These are phyloP conservation scores for Melanomma pulvis-pyrius DNA, from an alignment of 495 filamentous ascomycete genomes.

Conservation along the genomic window DNA sequence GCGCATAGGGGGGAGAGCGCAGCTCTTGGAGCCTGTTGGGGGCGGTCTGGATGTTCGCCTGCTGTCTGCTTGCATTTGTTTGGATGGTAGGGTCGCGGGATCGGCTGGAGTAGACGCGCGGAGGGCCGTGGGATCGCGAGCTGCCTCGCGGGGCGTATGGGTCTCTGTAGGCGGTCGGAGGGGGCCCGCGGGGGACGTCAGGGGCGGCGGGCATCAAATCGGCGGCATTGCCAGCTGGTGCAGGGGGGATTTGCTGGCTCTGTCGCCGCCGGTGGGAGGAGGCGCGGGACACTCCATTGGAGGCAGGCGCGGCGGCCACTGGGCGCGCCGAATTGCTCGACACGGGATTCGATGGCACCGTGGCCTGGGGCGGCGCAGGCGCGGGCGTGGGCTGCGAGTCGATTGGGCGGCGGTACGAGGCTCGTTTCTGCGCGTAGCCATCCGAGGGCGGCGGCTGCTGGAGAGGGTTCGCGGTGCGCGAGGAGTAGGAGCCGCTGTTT, in stretches of 20 bases:
- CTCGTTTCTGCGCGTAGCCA: slow-evolving; percentile 30
- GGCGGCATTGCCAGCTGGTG: slow-evolving; percentile 13
- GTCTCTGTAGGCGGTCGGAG: slow-evolving; percentile 60
- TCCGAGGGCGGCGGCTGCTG: slow-evolving; percentile 21
- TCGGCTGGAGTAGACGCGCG: slow-evolving; percentile 24
- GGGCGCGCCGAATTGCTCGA: slow-evolving; percentile 27
- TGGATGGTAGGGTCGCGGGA: slow-evolving; percentile 33
- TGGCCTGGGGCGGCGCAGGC: slow-evolving; percentile 17
- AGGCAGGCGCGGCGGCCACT: slow-evolving; percentile 14
- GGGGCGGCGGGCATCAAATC: slow-evolving; percentile 56
- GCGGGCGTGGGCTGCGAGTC: slow-evolving; percentile 28
- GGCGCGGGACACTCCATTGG: slow-evolving; percentile 46
- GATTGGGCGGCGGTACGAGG: slow-evolving; percentile 29
- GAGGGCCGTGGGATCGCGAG: slow-evolving; percentile 22
- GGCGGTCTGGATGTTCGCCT: slow-evolving; percentile 29
- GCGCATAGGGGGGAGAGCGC: slow-evolving; percentile 2
- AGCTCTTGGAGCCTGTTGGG: slow-evolving; percentile 22
- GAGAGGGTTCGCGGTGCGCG: slow-evolving; percentile 17
- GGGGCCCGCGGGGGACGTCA: slow-evolving; percentile 58
- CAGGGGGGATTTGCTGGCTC: slow-evolving; percentile 32
- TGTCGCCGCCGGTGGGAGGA: slow-evolving; percentile 43
- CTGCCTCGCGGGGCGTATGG: slow-evolving; percentile 46
- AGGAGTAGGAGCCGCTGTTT: slow-evolving; percentile 29
- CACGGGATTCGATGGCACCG: slow-evolving; percentile 5
- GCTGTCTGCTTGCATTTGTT: slow-evolving; percentile 30